Conservation (phyloP, 2,329 filamentous ascomycete genomes). For the Elsinoe perseae region DNA sequence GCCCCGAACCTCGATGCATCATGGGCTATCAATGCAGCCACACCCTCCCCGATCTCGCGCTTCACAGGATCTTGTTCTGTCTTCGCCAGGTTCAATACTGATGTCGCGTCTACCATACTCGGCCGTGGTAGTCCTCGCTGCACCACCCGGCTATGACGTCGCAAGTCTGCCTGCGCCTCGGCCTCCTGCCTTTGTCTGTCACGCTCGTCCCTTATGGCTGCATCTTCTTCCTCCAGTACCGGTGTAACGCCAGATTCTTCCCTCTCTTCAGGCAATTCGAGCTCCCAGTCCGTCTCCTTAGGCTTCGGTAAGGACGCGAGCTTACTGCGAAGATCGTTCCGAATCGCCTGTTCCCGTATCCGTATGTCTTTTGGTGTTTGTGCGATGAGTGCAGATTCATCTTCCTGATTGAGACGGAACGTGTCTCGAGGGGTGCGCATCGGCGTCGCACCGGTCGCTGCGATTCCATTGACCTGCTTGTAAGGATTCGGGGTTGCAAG, state of each 20-base stretch:
- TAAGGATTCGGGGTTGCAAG: conserved; percentile 91
- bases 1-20: conserved; percentile 72
- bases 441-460: conserved; percentile 73
- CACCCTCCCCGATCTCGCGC: conserved; percentile 65
- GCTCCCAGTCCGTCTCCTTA: conserved; percentile 88
- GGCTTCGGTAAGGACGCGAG: conserved; percentile 84
- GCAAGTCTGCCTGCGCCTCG: conserved; percentile 61
- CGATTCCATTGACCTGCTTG: conserved; percentile 45
- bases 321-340: conserved; percentile 60
- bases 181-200: conserved; percentile 57
- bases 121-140: conserved; percentile 77
- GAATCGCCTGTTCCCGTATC: conserved; percentile 60
- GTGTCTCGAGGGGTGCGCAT: conserved; percentile 82
- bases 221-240: conserved; percentile 55
- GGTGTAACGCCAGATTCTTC: conserved; percentile 48
- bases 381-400: conserved; percentile 58
- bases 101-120: conserved; percentile 59
- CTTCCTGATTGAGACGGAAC: conserved; percentile 71
- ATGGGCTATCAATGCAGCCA: conserved; percentile 69
- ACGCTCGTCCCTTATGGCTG: conserved; percentile 67
- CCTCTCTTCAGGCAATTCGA: conserved; percentile 81
- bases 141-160: conserved; percentile 82
- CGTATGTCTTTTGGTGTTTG: conserved; percentile 72
- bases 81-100: conserved; percentile 57
- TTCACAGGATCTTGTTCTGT: conserved; percentile 56